Evolutionary conservation across 164 flowering plant species (phyloP), one percentile per base, ranked within the genome.

Genomic region (Berberis vulgaris): DNA sequence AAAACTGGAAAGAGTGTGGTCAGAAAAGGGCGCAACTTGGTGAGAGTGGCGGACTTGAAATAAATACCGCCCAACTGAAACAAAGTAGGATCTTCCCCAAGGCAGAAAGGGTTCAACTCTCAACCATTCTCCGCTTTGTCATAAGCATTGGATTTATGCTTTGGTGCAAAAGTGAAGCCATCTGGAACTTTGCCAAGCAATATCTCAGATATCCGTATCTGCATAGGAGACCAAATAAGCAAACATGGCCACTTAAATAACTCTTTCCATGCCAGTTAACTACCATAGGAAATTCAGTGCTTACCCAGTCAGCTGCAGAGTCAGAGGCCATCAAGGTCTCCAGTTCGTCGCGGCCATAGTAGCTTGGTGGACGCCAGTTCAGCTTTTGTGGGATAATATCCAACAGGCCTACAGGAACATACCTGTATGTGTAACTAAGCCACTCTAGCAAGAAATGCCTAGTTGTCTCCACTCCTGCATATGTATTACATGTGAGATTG

Each of bases 261-360:
- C 26, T 26, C 26, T 26, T 26, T 26, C 26, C 26, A 52, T 52
- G 54, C 10, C 4, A 26, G 11, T 10, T 7, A 52, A 10, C 4
- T 3, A 4, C 54, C 13, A 52, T 52, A 10, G 54, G 65, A 65
- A 44, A 11, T 4, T 1, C 63, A 53, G 1, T 2, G 13, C 75
- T 56, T 83, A 94, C 97, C 97, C 99, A 91, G 68, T 94, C 97
- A 62, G 96, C 97, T 13, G 96, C 99, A 65, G 96, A 91, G 56
- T 94, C 97, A 59, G 97, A 94, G 49, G 92, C 86, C 99, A 94
- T 89, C 13, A 94, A 75, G 5, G 99, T 91, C 73, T 94, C 99
- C 43, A 94, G 87, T 61, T 94, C 96, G 75, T 94, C 77, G 47
- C 97, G 91, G 42, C 96, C 96, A 63, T 54, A 77, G 67, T 84